Base-by-base conservation (phyloP, 805 yeast species). In the Kodamaea jinghongensis region DNA sequence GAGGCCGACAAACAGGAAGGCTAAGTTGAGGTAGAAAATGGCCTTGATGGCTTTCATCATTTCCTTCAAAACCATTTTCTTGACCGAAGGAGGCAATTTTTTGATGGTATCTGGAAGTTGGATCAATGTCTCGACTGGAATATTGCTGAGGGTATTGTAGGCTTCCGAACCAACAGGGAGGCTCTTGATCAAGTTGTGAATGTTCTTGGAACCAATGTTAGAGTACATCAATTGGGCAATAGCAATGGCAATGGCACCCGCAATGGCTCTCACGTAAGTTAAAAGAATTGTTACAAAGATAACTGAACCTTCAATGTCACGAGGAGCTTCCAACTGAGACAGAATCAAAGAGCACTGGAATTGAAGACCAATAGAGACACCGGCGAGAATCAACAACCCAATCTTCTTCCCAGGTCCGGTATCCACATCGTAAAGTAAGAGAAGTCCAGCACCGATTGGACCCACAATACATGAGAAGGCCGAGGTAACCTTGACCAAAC, bases 11-110 rank as follows among this genome's bases (percentile, higher is more conserved):
- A 54, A 44, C 2, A 70, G 54, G 11, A 66, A 51, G 0, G 65
- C 78, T n/a, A 74, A 43, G n/a, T 60, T 54, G 36, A 64, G 48
- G 45, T 60, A 64, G 34, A 63, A 67, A 32, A 61, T 61, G 40
- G 62, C 56, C 33, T 51, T 49, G 27, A 67, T 47, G 6, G 71
- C 51, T 17, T 38, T 46, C 56, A 61, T 61, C 46, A 63, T 63
- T 57, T 56, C 59, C 38, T 60, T 54, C 26, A 62, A 41, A 2
- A 62, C 50, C 23, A 54, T 32, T 3, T 48, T 47, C 25, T 51
- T 48, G 3, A 61, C 48, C 1, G 41, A 37, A 3, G 42, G 33
- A 1, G 69, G 62, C n/a, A 67, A 48, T 13, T 14, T 12, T 32
- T 58, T 49, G 14, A 67, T 56, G 7, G 55, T 25, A 4, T 44